Evolutionary conservation across 352 stramenopile species (phyloP), one percentile per base, ranked within the genome.

Genomic region (Globisporangium barbulae): DNA sequence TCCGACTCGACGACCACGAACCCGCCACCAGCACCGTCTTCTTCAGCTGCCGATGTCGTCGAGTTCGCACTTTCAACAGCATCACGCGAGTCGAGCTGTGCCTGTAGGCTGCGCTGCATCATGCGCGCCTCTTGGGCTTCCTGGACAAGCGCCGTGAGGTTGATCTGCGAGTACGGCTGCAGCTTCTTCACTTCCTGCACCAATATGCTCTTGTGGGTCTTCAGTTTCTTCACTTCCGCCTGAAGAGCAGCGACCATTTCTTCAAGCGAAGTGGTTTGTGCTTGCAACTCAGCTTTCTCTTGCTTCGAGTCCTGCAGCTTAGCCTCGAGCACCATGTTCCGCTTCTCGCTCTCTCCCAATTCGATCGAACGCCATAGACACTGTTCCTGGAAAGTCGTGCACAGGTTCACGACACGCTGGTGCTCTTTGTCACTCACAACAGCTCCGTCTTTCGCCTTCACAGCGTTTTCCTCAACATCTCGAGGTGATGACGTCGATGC

Each of bases 361-460:
- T 91, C 80, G 25, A 91, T 80, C 3, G 81, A 88, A 31, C 76
- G 75, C 82, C 79, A 91, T n/a, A 91, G 63, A 74, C 81, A 88
- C 68, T 91, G 80, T 60, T 91, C 74, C 64, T 91, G 82, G 60
- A 91, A 89, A n/a, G 71, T 71, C 17, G 78, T 81, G 35, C 81
- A 89, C 41, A 89, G 62, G 61, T 66, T 67, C 59, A 80, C 69
- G 44, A 78, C 63, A 1, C 73, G 73, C 56, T 89, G 67, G 19
- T 81, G 65, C 60, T 79, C 66, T 17, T 65, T 74, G 10, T 75
- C n/a, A n/a, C n/a, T n/a, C n/a, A n/a, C 73, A 48, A 53, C 47
- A 49, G 22, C 31, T 19, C 65, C 59, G 31, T 37, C 53, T 25
- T 53, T 30, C 37, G n/a, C 12, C 17, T 41, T 15, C 25, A 7